Percentiles rank a stretch among this genome's conserved stretches.
Conservation (phyloP, 495 filamentous ascomycete species). For the Daldinia vernicosa region DNA sequence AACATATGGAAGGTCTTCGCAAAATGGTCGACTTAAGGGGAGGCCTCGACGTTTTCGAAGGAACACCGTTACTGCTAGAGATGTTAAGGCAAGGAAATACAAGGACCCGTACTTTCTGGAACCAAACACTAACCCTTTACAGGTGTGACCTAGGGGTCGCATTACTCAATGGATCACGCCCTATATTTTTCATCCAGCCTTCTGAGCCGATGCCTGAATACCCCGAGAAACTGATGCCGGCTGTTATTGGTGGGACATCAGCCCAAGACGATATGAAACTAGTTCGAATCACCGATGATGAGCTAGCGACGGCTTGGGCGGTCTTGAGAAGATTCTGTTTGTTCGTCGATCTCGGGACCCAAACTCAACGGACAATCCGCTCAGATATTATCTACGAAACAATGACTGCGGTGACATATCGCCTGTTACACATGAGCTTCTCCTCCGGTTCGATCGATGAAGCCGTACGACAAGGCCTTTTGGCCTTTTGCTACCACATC, state of each 20-base stretch:
- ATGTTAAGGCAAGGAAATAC: not conserved
- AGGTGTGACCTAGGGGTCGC: not conserved
- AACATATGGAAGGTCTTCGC: not conserved
- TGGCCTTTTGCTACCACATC: not conserved
- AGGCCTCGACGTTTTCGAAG: not conserved
- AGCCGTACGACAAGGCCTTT: not conserved
- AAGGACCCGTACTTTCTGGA: not conserved
- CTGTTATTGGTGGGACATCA: not conserved
- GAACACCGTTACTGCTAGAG: not conserved
- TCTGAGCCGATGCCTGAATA: not conserved
- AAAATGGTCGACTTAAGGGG: not conserved
- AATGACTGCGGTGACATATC: not conserved
- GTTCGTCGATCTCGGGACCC: not conserved
- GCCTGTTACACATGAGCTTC: not conserved
- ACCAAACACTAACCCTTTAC: not conserved
- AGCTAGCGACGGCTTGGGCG: not conserved
- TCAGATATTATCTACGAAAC: not conserved
- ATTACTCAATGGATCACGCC: not conserved
- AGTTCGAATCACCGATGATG: not conserved
- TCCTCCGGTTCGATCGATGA: not conserved
- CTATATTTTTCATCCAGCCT: not conserved
- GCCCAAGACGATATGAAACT: not conserved
- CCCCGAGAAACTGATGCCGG: not conserved
- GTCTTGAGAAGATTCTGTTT: not conserved
- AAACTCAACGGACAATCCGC: not conserved